Base-by-base conservation (phyloP, 768 basidiomycete species). In the Amylocystis lapponica region DNA sequence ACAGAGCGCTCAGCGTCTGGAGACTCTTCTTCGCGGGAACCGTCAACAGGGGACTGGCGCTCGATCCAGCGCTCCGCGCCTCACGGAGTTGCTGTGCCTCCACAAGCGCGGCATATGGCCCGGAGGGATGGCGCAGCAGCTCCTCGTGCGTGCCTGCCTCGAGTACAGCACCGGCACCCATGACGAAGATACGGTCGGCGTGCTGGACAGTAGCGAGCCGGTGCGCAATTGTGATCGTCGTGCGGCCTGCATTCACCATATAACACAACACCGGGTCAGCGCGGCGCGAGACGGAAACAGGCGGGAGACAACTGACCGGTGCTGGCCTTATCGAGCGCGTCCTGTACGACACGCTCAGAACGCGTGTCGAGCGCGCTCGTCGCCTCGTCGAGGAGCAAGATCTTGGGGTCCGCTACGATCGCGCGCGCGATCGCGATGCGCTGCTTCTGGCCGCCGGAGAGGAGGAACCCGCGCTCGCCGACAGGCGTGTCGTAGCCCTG, bases 331-430 rank as follows among this genome's bases (percentile, higher is more conserved):
- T 95, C 89, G 40, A 93, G 61, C 17, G 90, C 91, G 60, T 93
- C 85, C 64, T 93, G 91, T 0, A 95, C 91, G 46, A 93, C 73
- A 46, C 88, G 88, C 58, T 72, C 72, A 3, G 85, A 86, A 52
- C 86, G 86, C 0, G 89, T 89, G 64, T 93, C 91, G n/a, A 93
- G 72, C 27, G 90, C 91, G 49, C 79, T 81, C 2, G 90, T 93
- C 12, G 86, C 88, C 52, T 94, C 91, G 48, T 94, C 91, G 35
- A 94, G 75, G n/a, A 95, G 73, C 17, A 95, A 65, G 46, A 95
- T 86, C 26, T 78, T 72, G 2, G 90, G 90, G 61, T 93, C 85
- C 3, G 87, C 90, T 35, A 92, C 88, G 54, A 91, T 89, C 4
- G 88, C 87, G 36, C 88, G 82, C 27, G 91, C 91, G 55, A 93